Conservation (phyloP, 129 eudicot species). For the Lonicera japonica region DNA sequence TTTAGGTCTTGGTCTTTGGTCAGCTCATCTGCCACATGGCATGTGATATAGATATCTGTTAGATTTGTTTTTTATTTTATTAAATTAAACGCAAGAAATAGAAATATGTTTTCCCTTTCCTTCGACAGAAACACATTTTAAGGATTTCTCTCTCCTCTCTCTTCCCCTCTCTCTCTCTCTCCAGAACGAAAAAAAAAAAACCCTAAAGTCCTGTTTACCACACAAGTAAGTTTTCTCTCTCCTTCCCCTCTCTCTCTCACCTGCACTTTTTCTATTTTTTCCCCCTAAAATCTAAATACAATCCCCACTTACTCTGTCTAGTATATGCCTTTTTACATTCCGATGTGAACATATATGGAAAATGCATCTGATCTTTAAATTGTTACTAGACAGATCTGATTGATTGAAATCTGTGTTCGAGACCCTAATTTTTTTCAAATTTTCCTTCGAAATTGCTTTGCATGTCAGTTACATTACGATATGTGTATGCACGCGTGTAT, state of each 20-base stretch:
- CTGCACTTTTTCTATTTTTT: conserved; percentile 26
- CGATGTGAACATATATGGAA: neutral
- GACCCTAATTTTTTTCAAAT: neutral
- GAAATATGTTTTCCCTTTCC: neutral
- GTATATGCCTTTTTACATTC: neutral
- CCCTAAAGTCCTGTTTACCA: conserved; percentile 65
- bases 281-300: conserved; percentile 9
- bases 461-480: neutral
- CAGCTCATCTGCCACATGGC: conserved; percentile 11
- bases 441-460: neutral
- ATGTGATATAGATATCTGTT: conserved; percentile 17
- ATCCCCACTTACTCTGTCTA: conserved; percentile 13
- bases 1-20: conserved; percentile 19
- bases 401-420: neutral
- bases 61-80: conserved; percentile 18
- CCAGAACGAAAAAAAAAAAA: conserved; percentile 48
- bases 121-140: conserved; percentile 17
- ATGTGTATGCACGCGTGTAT: neutral
- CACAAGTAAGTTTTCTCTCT: conserved; percentile 68
- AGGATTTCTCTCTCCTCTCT: conserved; percentile 17
- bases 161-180: conserved; percentile 7
- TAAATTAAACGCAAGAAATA: too few species aligned
- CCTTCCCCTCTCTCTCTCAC: conserved; percentile 11
- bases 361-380: neutral
- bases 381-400: conserved; percentile 9